These are phyloP conservation scores for Penicillium sp. DNA, from an alignment of 2,329 filamentous ascomycete genomes.

Conservation along the genomic window DNA sequence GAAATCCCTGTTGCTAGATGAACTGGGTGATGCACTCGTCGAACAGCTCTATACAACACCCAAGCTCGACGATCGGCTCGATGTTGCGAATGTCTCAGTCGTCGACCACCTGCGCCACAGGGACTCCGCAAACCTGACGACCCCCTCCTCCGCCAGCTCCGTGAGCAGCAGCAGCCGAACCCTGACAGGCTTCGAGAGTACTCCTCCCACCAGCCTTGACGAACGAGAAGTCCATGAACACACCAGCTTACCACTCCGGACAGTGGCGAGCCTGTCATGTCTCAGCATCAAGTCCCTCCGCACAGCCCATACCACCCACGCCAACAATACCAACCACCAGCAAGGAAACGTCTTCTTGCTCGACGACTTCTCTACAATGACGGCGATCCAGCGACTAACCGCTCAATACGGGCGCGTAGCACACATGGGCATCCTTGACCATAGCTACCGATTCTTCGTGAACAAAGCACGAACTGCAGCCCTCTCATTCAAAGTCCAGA, in stretches of 20 bases:
- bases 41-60: conserved; percentile 19
- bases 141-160: conserved; percentile 21
- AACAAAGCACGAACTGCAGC: conserved; percentile 40
- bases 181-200: conserved; percentile 10
- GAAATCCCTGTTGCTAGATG: conserved; percentile 25
- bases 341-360: conserved; percentile 32
- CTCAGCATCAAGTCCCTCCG: neutral
- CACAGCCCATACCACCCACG: neutral
- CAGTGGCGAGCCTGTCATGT: neutral
- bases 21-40: conserved; percentile 25
- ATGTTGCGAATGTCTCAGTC: conserved; percentile 9
- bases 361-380: conserved; percentile 37
- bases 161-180: conserved; percentile 22
- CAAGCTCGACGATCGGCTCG: neutral
- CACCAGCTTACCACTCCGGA: neutral
- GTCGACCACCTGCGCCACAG: conserved; percentile 24
- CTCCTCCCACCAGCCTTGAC: conserved; percentile 21
- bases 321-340: neutral
- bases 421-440: conserved; percentile 51
- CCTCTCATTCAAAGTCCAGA: conserved; percentile 45
- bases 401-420: conserved; percentile 43
- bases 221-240: conserved; percentile 3
- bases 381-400: conserved; percentile 36
- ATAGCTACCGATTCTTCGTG: conserved; percentile 47
- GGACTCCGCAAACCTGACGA: neutral